These are phyloP conservation scores for Brassica juncea DNA, from an alignment of 345 rosid species.

Conservation along the genomic window DNA sequence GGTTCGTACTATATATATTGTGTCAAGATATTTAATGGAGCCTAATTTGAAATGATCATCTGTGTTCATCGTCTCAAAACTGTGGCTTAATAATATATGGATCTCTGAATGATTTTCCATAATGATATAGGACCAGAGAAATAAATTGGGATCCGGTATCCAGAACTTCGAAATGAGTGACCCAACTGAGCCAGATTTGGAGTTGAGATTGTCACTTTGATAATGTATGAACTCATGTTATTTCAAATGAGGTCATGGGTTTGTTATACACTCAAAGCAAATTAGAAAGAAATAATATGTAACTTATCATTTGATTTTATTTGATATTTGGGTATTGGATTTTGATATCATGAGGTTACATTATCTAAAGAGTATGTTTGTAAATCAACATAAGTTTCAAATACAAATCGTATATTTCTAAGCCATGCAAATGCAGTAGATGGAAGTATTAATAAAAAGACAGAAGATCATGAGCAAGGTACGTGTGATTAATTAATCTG, in stretches of 20 bases:
- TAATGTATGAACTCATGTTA: slow-evolving; percentile 14
- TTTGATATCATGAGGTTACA: slow-evolving; percentile 6
- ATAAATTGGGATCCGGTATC: slow-evolving; percentile 61
- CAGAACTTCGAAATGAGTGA: slow-evolving; percentile 73
- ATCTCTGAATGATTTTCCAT: background rate
- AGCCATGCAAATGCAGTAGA: slow-evolving; percentile 16
- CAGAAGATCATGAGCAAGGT: background rate
- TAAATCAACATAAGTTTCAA: slow-evolving; percentile 1
- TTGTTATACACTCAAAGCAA: slow-evolving; percentile 20
- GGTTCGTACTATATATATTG: slow-evolving; percentile 40
- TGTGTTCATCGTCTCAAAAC: background rate
- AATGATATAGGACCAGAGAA: slow-evolving; percentile 48
- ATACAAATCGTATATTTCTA: slow-evolving; percentile 3
- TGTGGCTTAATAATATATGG: background rate
- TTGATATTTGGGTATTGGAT: slow-evolving; percentile 13
- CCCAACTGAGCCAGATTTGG: slow-evolving; percentile 80
- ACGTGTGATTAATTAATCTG: background rate
- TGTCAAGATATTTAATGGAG: background rate
- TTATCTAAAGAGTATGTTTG: slow-evolving; percentile 1
- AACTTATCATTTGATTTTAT: slow-evolving; percentile 20
- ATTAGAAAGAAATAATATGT: slow-evolving; percentile 15
- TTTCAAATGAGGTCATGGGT: slow-evolving; percentile 3
- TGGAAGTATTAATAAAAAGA: background rate
- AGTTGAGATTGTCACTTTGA: slow-evolving; percentile 75
- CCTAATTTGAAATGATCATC: slow-evolving; percentile 4